Percentiles rank a stretch among this genome's conserved stretches.
These are phyloP conservation scores for Hypsizygus ulmarius DNA, from an alignment of 1,284 basidiomycete genomes.

Conservation along the genomic window DNA sequence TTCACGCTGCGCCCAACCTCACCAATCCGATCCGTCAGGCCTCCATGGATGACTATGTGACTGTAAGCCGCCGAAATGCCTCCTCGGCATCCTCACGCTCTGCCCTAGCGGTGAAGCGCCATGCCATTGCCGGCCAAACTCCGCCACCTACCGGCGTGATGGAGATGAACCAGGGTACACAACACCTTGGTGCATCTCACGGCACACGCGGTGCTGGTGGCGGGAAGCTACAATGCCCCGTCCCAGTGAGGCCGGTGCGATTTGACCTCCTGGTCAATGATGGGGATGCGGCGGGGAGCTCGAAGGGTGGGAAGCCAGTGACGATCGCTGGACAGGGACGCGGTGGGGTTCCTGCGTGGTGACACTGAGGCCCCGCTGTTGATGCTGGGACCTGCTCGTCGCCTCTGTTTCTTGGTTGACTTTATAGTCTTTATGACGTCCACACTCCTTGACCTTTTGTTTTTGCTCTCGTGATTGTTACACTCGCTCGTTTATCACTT, in stretches of 20 bases:
- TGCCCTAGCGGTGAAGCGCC: slow-evolving; percentile 4
- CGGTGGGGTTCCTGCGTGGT: background rate
- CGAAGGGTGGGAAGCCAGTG: background rate
- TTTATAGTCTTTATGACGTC: background rate
- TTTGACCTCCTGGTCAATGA: slow-evolving; percentile 8
- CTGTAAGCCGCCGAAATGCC: slow-evolving; percentile 14
- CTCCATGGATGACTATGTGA: background rate
- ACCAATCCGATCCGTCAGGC: background rate
- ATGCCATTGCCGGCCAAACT: slow-evolving; percentile 4
- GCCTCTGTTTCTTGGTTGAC: background rate
- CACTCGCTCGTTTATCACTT: no score
- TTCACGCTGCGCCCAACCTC: slow-evolving; percentile 1
- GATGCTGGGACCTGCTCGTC: background rate
- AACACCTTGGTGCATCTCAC: slow-evolving; percentile 11
- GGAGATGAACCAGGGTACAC: background rate
- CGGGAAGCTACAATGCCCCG: slow-evolving; percentile 8
- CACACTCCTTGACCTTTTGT: background rate
- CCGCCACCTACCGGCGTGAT: background rate
- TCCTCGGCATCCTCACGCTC: slow-evolving; percentile 17
- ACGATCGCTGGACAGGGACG: slow-evolving; percentile 14
- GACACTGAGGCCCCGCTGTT: slow-evolving; percentile 2
- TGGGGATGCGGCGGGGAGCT: background rate
- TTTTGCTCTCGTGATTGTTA: background rate
- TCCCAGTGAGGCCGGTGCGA: background rate
- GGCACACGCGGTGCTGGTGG: slow-evolving; percentile 15